phyloP scores from a whole-genome alignment of 345 rosid genomes.

The Gynandropsis gynandra region DNA sequence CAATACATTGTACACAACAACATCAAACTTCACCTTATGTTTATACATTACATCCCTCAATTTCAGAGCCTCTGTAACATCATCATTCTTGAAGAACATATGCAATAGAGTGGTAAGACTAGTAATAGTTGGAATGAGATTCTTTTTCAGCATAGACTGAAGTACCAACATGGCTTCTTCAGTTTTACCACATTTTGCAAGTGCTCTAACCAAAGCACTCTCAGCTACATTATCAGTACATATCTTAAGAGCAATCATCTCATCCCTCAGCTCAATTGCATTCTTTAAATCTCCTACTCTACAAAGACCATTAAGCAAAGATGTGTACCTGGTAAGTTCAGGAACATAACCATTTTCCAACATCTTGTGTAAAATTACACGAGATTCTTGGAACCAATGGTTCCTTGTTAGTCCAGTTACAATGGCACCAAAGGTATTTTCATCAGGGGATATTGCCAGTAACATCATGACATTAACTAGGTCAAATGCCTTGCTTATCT shows the following conservation, averaged over 20 bases:
- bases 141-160: constrained; percentile 45
- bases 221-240: constrained; percentile 55
- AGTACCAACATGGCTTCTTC: constrained; percentile 63
- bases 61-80: constrained; percentile 45
- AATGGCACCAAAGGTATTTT: constrained; percentile 33
- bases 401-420: constrained; percentile 41
- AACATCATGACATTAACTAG: constrained; percentile 44
- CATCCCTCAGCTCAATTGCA: constrained; percentile 62
- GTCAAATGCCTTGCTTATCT: constrained; percentile 40
- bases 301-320: constrained; percentile 59
- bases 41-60: constrained; percentile 42
- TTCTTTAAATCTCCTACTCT: constrained; percentile 48
- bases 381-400: constrained; percentile 46
- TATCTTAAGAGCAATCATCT: constrained; percentile 44
- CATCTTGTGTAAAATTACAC: constrained; percentile 51
- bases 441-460: constrained; percentile 42
- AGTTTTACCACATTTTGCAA: constrained; percentile 71
- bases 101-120: constrained; percentile 75
- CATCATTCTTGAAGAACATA: constrained; percentile 43
- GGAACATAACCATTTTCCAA: constrained; percentile 47
- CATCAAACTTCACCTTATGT: constrained; percentile 57
- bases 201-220: constrained; percentile 82
- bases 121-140: constrained; percentile 62
- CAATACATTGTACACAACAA: constrained; percentile 66
- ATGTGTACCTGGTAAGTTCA: constrained; percentile 36